Percentiles rank a stretch among this genome's conserved stretches.
Conservation (phyloP, 352 stramenopile genomes). For the Pythium dissotocum region DNA sequence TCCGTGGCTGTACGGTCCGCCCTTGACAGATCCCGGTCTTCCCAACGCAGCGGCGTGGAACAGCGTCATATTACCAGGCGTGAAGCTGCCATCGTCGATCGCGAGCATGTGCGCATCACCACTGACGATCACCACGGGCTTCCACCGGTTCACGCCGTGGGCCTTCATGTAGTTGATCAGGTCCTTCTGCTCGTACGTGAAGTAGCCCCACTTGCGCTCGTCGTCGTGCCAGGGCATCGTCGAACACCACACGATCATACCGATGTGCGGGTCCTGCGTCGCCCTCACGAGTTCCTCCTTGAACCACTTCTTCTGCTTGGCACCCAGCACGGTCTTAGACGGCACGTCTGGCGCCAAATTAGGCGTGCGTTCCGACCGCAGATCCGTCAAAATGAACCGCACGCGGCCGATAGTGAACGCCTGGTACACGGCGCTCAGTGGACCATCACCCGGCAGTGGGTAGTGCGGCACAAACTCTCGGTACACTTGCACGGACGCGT, state of each 20-base stretch:
- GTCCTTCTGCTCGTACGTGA: constrained; percentile 75
- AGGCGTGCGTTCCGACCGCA: constrained; percentile 71
- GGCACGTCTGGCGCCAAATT: constrained; percentile 62
- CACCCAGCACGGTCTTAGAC: constrained; percentile 84
- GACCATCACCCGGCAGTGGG: constrained; percentile 32
- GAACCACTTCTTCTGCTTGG: constrained; percentile 87
- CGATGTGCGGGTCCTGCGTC: constrained; percentile 50
- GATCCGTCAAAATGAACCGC: constrained; percentile 82
- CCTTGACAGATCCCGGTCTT: constrained; percentile 80
- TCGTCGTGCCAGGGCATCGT: constrained; percentile 90
- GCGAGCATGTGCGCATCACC: constrained; percentile 91
- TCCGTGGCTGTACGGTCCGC: constrained; percentile 87
- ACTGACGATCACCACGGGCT: constrained; percentile 80
- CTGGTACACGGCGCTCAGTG: constrained; percentile 61
- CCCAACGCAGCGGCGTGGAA: constrained; percentile 85
- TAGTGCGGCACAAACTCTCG: constrained; percentile 85
- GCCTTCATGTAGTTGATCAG: constrained; percentile 74
- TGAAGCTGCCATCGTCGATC: constrained; percentile 78
- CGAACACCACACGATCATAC: constrained; percentile 82
- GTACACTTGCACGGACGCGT: constrained; percentile 78
- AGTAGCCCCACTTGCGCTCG: constrained; percentile 87
- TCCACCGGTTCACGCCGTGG: constrained; percentile 63
- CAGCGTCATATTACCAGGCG: constrained; percentile 68
- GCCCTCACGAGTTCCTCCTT: constrained; percentile 73
- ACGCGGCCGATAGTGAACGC: constrained; percentile 86